phyloP scores from a whole-genome alignment of 768 basidiomycete genomes.

The Rhizopogon vinicolor region DNA sequence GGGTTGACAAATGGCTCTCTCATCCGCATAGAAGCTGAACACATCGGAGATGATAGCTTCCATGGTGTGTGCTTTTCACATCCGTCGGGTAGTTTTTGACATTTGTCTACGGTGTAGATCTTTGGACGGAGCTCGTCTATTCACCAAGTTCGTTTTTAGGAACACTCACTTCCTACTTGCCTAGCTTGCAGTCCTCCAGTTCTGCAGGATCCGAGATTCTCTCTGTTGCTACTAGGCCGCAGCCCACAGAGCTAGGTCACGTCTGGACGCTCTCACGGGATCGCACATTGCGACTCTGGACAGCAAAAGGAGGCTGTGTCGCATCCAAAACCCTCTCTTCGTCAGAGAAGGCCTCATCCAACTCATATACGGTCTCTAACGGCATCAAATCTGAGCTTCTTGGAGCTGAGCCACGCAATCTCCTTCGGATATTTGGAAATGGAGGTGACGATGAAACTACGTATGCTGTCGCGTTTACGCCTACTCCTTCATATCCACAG shows the following conservation, averaged over 20 bases:
- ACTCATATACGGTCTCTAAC: constrained; percentile 16
- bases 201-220: constrained; percentile 57
- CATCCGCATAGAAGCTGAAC: constrained; percentile 65
- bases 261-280: constrained; percentile 88
- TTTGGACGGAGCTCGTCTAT: constrained; percentile 64
- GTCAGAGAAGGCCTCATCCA: constrained; percentile 26
- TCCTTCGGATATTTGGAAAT: constrained; percentile 59
- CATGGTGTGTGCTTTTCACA: constrained; percentile 46
- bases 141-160: constrained; percentile 66
- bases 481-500: constrained; percentile 55
- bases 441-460: constrained; percentile 45
- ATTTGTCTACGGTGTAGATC: constrained; percentile 40
- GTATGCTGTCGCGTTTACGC: constrained; percentile 68
- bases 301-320: constrained; percentile 69
- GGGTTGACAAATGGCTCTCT: constrained; percentile 57
- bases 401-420: constrained; percentile 54
- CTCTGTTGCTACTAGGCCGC: constrained; percentile 67
- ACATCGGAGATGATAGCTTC: constrained; percentile 44
- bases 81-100: constrained; percentile 3
- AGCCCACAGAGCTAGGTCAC: constrained; percentile 69
- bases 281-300: constrained; percentile 82
- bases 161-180: constrained; percentile 62
- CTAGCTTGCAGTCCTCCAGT: constrained; percentile 41
- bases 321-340: constrained; percentile 51
- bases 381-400: constrained; percentile 43